Evolutionary conservation across 2,329 filamentous ascomycete genomes (phyloP).

Genomic region (Ilyonectria mors-panacis): DNA sequence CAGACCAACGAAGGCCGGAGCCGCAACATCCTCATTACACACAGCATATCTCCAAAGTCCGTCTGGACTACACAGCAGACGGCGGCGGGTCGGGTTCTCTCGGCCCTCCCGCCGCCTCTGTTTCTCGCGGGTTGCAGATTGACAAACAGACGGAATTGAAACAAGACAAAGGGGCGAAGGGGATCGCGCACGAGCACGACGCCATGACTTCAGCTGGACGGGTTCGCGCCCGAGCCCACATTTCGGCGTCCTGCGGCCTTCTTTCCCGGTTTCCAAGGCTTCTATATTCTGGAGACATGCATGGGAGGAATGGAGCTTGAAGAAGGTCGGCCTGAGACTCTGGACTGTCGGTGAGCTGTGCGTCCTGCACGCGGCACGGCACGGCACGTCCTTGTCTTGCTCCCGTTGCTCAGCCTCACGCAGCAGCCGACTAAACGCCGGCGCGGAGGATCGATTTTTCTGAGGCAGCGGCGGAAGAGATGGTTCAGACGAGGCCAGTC

Average conservation of each 20-base stretch:
- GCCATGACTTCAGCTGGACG: background rate
- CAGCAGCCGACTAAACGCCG: background rate
- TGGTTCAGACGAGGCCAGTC: background rate
- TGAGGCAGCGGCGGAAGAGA: conserved; percentile 13
- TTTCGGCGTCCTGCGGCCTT: background rate
- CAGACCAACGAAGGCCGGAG: background rate
- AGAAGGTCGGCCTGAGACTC: conserved; percentile 4
- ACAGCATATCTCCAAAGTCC: background rate
- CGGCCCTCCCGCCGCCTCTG: background rate
- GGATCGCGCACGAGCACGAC: background rate
- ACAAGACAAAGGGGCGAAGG: conserved; percentile 1
- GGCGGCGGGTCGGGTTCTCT: background rate
- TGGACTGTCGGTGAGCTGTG: conserved; percentile 22
- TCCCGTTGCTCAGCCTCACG: conserved; percentile 6
- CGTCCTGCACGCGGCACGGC: conserved; percentile 24
- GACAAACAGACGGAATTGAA: conserved; percentile 16
- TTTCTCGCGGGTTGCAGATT: conserved; percentile 10
- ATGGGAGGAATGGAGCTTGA: background rate
- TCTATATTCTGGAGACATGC: background rate
- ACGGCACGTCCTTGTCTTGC: conserved; percentile 14
- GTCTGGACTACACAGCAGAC: background rate
- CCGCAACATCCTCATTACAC: background rate
- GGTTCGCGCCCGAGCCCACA: conserved; percentile 1
- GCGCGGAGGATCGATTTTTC: background rate
- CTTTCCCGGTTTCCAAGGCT: conserved; percentile 3